A percentile compares a stretch with the other conserved stretches of the same genome.
These are phyloP conservation scores for Blastomyces emzantsi DNA, from an alignment of 2,329 filamentous ascomycete genomes.

Conservation along the genomic window DNA sequence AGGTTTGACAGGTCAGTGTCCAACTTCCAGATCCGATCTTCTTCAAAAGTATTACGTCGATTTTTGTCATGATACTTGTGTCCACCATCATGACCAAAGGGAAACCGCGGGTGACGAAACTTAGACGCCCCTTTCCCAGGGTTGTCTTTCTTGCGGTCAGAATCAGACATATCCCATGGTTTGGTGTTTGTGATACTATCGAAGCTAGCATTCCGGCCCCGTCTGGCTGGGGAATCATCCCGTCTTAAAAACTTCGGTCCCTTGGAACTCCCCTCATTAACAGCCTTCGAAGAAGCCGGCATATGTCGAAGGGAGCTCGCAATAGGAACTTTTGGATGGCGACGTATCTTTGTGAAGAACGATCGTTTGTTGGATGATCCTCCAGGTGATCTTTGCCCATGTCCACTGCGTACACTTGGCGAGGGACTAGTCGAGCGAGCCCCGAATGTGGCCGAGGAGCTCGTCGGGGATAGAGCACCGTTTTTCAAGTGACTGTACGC, in stretches of 20 bases:
- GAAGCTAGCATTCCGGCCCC: slow-evolving; percentile 30
- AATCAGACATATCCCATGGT: slow-evolving; percentile 25
- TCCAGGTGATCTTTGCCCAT: slow-evolving; percentile 40
- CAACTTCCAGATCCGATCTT: slow-evolving; percentile 60
- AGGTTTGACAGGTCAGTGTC: slow-evolving; percentile 86
- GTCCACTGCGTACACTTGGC: slow-evolving; percentile 59
- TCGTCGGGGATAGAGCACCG: slow-evolving; percentile 16
- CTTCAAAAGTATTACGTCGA: slow-evolving; percentile 41
- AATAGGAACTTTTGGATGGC: slow-evolving; percentile 40
- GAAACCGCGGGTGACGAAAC: slow-evolving; percentile 27
- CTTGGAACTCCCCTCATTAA: slow-evolving; percentile 23
- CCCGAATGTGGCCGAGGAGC: slow-evolving; percentile 40
- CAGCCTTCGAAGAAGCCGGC: slow-evolving; percentile 23
- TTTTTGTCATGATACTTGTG: slow-evolving; percentile 20
- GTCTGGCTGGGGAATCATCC: slow-evolving; percentile 27
- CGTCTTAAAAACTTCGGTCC: slow-evolving; percentile 23
- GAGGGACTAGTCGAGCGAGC: slow-evolving; percentile 71
- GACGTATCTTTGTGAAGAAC: slow-evolving; percentile 46
- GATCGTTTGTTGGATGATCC: slow-evolving; percentile 37
- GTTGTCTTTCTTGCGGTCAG: slow-evolving; percentile 31
- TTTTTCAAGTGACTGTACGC: slow-evolving; percentile 40
- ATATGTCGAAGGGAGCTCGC: slow-evolving; percentile 26
- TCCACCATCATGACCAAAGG: slow-evolving; percentile 25
- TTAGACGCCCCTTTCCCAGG: slow-evolving; percentile 28
- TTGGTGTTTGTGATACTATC: slow-evolving; percentile 23